A percentile compares a stretch with the other conserved stretches of the same genome.
Conservation (phyloP, 805 yeast genomes). For the Phaffomyces thermotolerans region DNA sequence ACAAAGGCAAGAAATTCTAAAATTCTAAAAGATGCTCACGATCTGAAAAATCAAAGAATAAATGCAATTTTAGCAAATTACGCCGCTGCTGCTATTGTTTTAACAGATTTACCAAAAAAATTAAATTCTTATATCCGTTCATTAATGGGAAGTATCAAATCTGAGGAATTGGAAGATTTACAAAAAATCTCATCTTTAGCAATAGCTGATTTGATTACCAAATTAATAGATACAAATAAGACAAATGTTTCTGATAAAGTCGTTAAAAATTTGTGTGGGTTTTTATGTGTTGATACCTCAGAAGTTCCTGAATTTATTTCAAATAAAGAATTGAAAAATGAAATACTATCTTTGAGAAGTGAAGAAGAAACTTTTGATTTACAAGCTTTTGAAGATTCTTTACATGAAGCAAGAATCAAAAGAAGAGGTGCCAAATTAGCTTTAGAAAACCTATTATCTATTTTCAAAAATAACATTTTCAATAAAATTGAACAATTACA, state of each 20-base stretch:
- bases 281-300: conserved; percentile 88
- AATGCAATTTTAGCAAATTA: conserved; percentile 62
- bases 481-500: conserved; percentile 58
- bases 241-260: conserved; percentile 80
- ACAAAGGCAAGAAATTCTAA: conserved; percentile 59
- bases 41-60: conserved; percentile 42
- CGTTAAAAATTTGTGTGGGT: conserved; percentile 83
- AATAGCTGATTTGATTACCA: conserved; percentile 54
- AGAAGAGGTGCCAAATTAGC: conserved; percentile 78
- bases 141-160: conserved; percentile 85
- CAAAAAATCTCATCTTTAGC: conserved; percentile 69
- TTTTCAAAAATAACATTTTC: conserved; percentile 51
- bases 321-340: conserved; percentile 44
- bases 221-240: conserved; percentile 51
- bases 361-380: conserved; percentile 60
- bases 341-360: conserved; percentile 66
- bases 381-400: conserved; percentile 55
- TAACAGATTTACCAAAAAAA: conserved; percentile 73
- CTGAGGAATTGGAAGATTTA: conserved; percentile 56
- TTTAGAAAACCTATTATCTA: conserved; percentile 48
- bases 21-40: conserved; percentile 64
- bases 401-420: conserved; percentile 70
- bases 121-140: conserved; percentile 84
- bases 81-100: conserved; percentile 64
- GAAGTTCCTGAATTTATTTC: conserved; percentile 90